phyloP scores from a whole-genome alignment of 257 asterid species.

The Fraxinus anomala region DNA sequence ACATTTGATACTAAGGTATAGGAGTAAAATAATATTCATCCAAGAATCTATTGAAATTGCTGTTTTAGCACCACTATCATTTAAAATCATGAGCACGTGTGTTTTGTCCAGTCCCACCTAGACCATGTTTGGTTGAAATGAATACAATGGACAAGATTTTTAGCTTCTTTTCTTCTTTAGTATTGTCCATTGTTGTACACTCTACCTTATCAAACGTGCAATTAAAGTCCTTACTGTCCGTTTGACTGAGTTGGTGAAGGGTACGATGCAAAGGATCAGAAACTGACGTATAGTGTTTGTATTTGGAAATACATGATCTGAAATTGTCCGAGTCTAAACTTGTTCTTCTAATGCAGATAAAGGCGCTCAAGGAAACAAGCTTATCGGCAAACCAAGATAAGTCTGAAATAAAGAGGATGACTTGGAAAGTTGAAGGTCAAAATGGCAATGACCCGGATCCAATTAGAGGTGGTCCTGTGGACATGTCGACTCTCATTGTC shows the following conservation, averaged over 20 bases:
- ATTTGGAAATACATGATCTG: background rate
- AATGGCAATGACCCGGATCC: conserved; percentile 30
- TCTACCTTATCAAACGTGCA: background rate
- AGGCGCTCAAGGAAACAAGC: conserved; percentile 58
- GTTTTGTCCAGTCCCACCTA: too few species aligned
- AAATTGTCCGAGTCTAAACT: background rate
- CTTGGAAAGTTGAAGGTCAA: conserved; percentile 59
- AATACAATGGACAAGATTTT: too few species aligned
- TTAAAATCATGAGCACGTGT: too few species aligned
- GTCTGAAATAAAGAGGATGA: conserved; percentile 58
- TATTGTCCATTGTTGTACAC: background rate
- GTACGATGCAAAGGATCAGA: background rate
- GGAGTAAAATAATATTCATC: too few species aligned
- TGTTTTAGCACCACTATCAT: too few species aligned
- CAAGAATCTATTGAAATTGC: too few species aligned
- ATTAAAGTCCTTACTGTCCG: background rate
- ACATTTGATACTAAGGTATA: too few species aligned
- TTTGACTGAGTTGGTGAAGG: background rate
- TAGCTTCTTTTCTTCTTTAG: too few species aligned
- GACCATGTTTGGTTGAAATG: too few species aligned
- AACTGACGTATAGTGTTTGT: background rate
- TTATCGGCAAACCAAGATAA: conserved; percentile 79
- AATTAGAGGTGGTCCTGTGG: conserved; percentile 52
- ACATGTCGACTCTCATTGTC: conserved; percentile 42
- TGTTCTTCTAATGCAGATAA: conserved; percentile 44